A percentile compares a stretch with the other conserved stretches of the same genome.
Conservation (phyloP, 2,329 filamentous ascomycete species). For the Colletotrichum navitas region DNA sequence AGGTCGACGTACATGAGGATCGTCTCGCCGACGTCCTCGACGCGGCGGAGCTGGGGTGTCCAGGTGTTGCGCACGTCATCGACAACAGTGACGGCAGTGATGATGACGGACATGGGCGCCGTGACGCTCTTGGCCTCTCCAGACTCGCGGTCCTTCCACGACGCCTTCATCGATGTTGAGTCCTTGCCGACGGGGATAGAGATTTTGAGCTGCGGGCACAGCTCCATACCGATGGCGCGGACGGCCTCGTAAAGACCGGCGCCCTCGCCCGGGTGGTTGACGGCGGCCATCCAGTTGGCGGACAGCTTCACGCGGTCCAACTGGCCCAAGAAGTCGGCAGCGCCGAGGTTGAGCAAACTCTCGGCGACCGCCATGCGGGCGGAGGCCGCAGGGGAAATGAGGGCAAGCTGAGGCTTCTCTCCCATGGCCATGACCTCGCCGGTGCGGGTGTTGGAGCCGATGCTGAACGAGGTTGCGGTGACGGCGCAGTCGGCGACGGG, state of each 20-base stretch:
- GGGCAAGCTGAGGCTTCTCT: conserved; percentile 87
- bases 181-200: conserved; percentile 98
- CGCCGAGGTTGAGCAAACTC: conserved; percentile 91
- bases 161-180: conserved; percentile 98
- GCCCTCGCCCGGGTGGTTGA: conserved; percentile 91
- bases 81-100: conserved; percentile 90
- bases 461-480: conserved; percentile 83
- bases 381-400: conserved; percentile 91
- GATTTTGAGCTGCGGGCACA: conserved; percentile 91
- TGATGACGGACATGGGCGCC: conserved; percentile 89
- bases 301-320: conserved; percentile 87
- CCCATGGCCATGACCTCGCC: conserved; percentile 99
- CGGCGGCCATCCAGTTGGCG: conserved; percentile 99
- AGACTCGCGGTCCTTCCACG: conserved; percentile 81
- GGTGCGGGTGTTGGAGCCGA: conserved; percentile 74
- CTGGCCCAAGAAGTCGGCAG: conserved; percentile 77
- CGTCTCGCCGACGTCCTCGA: conserved; percentile 90
- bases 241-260: conserved; percentile 95
- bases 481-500: conserved; percentile 96
- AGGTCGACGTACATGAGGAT: conserved; percentile 93
- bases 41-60: conserved; percentile 88
- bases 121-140: conserved; percentile 86
- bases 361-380: conserved; percentile 97
- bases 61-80: conserved; percentile 87
- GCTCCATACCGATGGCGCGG: conserved; percentile 89